These are phyloP conservation scores for Skeletonema marinoi DNA, from an alignment of 108 stramenopile species.

Conservation along the genomic window DNA sequence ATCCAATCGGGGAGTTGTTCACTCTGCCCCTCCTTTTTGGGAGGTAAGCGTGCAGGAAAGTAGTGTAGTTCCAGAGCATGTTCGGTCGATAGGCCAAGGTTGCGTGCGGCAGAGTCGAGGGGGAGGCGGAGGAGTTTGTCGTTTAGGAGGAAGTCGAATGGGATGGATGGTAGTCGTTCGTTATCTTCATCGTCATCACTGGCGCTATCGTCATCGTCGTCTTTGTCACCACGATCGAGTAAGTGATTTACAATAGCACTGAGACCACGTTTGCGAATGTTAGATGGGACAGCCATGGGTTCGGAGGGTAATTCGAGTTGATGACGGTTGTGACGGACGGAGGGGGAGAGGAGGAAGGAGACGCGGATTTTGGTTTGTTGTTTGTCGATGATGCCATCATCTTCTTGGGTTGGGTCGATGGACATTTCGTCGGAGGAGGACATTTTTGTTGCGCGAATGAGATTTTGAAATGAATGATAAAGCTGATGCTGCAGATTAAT, in stretches of 20 bases:
- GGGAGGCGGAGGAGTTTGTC: slow-evolving; percentile 69
- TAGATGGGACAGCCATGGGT: slow-evolving; percentile 79
- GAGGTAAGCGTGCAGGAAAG: slow-evolving; percentile 69
- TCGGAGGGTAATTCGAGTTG: slow-evolving; percentile 68
- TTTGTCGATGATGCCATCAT: neutral
- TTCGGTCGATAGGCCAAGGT: slow-evolving; percentile 71
- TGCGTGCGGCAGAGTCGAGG: slow-evolving; percentile 73
- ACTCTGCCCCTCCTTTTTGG: slow-evolving; percentile 60
- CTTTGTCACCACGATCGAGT: slow-evolving; percentile 50
- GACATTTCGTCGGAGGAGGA: neutral
- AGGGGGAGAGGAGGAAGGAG: slow-evolving; percentile 34
- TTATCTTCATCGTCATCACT: slow-evolving; percentile 47
- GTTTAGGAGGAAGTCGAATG: slow-evolving; percentile 84
- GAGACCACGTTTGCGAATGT: slow-evolving; percentile 75
- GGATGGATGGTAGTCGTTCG: slow-evolving; percentile 49
- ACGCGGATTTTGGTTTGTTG: slow-evolving; percentile 30
- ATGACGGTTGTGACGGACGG: slow-evolving; percentile 8
- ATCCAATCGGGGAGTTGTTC: slow-evolving; percentile 86
- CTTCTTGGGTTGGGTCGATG: neutral
- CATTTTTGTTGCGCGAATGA: neutral
- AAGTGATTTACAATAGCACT: slow-evolving; percentile 71
- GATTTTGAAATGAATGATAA: no score
- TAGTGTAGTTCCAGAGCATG: slow-evolving; percentile 68
- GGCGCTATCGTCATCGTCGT: slow-evolving; percentile 26
- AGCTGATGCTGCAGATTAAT: no score